Evolutionary conservation across 208 protist species (phyloP), one percentile per base, ranked within the genome.

Genomic region (Leishmania gerbilli): DNA sequence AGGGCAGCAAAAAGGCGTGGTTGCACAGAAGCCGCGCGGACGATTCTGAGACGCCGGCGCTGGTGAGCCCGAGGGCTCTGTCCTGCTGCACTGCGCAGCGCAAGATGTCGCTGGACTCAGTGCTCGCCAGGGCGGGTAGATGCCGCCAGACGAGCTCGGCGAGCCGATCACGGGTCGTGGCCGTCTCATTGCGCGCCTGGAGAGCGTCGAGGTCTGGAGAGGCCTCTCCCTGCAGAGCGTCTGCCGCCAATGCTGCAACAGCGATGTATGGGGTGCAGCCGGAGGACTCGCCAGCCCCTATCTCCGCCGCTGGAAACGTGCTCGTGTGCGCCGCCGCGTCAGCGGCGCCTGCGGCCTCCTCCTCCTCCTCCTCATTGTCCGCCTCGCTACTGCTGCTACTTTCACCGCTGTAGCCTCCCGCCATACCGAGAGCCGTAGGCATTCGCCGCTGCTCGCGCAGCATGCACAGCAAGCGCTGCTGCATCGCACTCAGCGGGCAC

Each of bases 391-490:
- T 45, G 19, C 56, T 65, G 24, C 56, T 65, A 17, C 37, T 42
- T 37, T 24, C 49, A 31, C 49, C 47, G 58, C n/a, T 80, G 40
- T 55, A 47, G 3, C 47, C 49, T 42, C 24, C 15, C 5, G 47
- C 3, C 42, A 64, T n/a, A 40, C 55, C 65, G 37, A 79, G 31
- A 47, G 77, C 67, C 2, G 82, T 45, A 0, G 88, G 88, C 9
- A 81, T 81, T 21, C 68, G 93, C 88, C 31, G 84, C 68, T 76
- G 69, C 34, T 56, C 55, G 9, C 81, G 86, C n/a, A 95, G 97
- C 93, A 92, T 91, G 89, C 45, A 84, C 91, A 89, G 80, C 60
- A 95, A 71, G 47, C 78, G 55, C n/a, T 76, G 60, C 84, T 97
- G 94, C 82, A 93, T 60, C 11, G n/a, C 17, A 49, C 85, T 89